Base-by-base conservation (phyloP, 2,329 filamentous ascomycete species). In the Blumeria hordei region DNA sequence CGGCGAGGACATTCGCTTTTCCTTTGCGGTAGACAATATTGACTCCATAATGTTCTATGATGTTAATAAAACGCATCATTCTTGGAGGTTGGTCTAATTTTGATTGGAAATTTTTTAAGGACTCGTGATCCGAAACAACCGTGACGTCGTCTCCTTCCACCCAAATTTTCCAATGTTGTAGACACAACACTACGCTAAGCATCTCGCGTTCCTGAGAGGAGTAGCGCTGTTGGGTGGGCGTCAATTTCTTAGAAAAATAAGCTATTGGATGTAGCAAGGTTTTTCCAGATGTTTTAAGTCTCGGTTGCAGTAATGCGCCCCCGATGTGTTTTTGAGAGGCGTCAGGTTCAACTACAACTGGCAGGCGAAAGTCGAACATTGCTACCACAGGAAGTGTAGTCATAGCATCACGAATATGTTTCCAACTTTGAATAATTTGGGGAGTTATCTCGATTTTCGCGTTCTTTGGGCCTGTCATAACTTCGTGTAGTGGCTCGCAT, bases 21-120 rank as follows among this genome's bases (percentile, higher is more conserved):
- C 51, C 51, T 41, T 53, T 53, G 16, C 51, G 35, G 32, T 28
- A 53, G 14, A 53, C 34, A 11, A 53, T 53, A 8, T 53, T 41
- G 1, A 34, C 12, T 8, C 32, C 34, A 34, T 39, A 53, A 4
- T 53, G 51, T 28, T 53, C 51, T 36, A 52, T 45, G 10, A 45
- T 45, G 6, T 18, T 45, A 12, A 45, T 45, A 16, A 12, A 45
- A 18, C 41, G 41, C 21, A 45, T 45, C 9, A 45, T 45, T 45
- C 41, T 45, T 16, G 41, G 16, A 18, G 41, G 41, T 18, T 52
- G 49, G 28, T 52, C 32, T 37, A 52, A 28, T 11, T 52, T 52
- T 14, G 49, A 33, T 16, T 34, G 49, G 21, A 14, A 36, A 35
- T 9, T 45, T 16, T 45, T 18, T 16, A 52, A 7, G 21, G 49